These are phyloP conservation scores for Tetrapisispora namnaoensis DNA, from an alignment of 805 yeast species.

Conservation along the genomic window DNA sequence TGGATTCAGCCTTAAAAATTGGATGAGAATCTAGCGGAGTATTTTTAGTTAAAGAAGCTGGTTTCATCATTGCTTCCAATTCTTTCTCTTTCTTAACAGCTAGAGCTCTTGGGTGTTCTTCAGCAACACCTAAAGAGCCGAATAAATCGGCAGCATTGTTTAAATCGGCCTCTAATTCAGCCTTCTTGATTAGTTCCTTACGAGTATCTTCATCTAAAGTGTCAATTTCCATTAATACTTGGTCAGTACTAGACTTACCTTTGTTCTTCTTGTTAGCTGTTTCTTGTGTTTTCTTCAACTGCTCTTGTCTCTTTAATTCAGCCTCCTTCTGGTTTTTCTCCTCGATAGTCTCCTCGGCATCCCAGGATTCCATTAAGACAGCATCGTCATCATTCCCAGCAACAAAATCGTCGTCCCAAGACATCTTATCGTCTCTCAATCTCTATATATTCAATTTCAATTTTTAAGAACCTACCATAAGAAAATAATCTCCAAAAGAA, in stretches of 20 bases:
- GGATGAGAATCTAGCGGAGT: conserved; percentile 69
- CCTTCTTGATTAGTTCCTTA: conserved; percentile 62
- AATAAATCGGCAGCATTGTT: conserved; percentile 89
- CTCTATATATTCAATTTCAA: not conserved
- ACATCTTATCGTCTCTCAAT: conserved; percentile 13
- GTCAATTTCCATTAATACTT: conserved; percentile 48
- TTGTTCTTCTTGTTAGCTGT: conserved; percentile 17
- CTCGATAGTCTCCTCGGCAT: conserved; percentile 65
- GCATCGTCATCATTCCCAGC: conserved; percentile 38
- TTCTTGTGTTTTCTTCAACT: conserved; percentile 24
- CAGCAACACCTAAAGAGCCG: conserved; percentile 54
- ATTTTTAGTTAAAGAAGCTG: conserved; percentile 28
- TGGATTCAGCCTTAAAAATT: conserved; percentile 66
- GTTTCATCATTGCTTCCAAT: conserved; percentile 23
- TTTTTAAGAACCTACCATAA: not conserved
- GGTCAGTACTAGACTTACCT: conserved; percentile 29
- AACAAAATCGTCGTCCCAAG: conserved; percentile 86
- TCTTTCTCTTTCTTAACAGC: conserved; percentile 31
- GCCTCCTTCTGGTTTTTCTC: conserved; percentile 75
- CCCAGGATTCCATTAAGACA: conserved; percentile 60
- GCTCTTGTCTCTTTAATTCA: conserved; percentile 41
- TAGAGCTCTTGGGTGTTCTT: conserved; percentile 37
- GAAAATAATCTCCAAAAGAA: not conserved
- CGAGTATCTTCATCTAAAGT: conserved; percentile 65
- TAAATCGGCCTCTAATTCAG: conserved; percentile 77